Evolutionary conservation across 495 filamentous ascomycete species (phyloP).

Genomic region (Tuber calosporum): DNA sequence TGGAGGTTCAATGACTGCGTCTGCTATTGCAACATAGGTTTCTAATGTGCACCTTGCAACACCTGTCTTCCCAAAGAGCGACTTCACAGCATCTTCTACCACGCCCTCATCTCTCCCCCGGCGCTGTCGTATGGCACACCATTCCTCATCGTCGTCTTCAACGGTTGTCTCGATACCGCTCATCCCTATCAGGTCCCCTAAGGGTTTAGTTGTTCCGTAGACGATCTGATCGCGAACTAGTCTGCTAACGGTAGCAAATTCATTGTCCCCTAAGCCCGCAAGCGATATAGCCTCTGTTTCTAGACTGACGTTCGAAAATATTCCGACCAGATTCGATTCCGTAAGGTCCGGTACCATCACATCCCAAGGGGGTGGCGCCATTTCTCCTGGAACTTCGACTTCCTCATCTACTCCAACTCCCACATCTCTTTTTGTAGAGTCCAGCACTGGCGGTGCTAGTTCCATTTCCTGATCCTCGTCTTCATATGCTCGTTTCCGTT

Average conservation of each 20-base stretch:
- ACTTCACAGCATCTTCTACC: slow-evolving; percentile 31
- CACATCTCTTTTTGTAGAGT: slow-evolving; percentile 26
- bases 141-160: slow-evolving; percentile 36
- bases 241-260: slow-evolving; percentile 35
- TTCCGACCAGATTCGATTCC: slow-evolving; percentile 34
- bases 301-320: slow-evolving; percentile 31
- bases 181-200: slow-evolving; percentile 21
- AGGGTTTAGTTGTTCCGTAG: slow-evolving; percentile 28
- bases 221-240: slow-evolving; percentile 35
- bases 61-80: slow-evolving; percentile 24
- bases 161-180: slow-evolving; percentile 21
- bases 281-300: slow-evolving; percentile 32
- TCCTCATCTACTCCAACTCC: slow-evolving; percentile 26
- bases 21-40: slow-evolving; percentile 36
- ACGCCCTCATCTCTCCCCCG: slow-evolving; percentile 29
- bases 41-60: slow-evolving; percentile 39
- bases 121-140: slow-evolving; percentile 25
- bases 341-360: slow-evolving; percentile 38
- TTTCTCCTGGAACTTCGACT: slow-evolving; percentile 21
- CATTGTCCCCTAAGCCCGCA: slow-evolving; percentile 24
- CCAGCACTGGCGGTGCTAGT: background rate
- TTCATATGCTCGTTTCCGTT: slow-evolving; percentile 36
- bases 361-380: slow-evolving; percentile 39
- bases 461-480: slow-evolving; percentile 23
- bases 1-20: slow-evolving; percentile 36